Percentiles rank a stretch among this genome's conserved stretches.
phyloP scores from a whole-genome alignment of 2,329 filamentous ascomycete genomes.

The Ascochyta pisi region DNA sequence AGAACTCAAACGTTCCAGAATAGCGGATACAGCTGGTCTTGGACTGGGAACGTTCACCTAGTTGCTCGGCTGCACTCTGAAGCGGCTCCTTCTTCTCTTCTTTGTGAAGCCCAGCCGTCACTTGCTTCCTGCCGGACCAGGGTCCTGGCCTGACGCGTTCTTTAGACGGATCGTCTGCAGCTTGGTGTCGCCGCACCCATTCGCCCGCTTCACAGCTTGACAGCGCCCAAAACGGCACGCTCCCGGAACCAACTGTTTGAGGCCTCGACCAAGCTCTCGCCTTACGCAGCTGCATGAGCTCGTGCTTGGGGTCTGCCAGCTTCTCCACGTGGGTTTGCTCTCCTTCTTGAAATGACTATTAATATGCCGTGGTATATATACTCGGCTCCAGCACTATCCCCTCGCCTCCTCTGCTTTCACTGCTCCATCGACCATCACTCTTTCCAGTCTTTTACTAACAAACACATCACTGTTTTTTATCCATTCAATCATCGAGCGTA shows the following conservation, averaged over 20 bases:
- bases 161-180: conserved; percentile 39
- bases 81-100: conserved; percentile 26
- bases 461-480: conserved; percentile 7
- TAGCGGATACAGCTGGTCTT: conserved; percentile 29
- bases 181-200: conserved; percentile 45
- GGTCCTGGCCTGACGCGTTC: conserved; percentile 37
- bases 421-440: conserved; percentile 14
- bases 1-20: conserved; percentile 36
- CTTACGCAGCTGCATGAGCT: conserved; percentile 46
- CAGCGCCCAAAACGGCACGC: conserved; percentile 49
- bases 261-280: conserved; percentile 45
- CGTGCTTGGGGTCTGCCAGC: conserved; percentile 42
- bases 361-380: conserved; percentile 42
- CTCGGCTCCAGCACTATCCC: conserved; percentile 30
- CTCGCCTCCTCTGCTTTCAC: conserved; percentile 20
- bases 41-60: conserved; percentile 35
- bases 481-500: neutral
- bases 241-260: conserved; percentile 51
- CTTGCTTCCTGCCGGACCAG: conserved; percentile 37
- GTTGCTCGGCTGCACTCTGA: conserved; percentile 40
- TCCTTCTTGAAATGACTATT: conserved; percentile 38
- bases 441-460: conserved; percentile 17
- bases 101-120: conserved; percentile 37
- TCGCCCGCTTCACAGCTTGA: conserved; percentile 48
- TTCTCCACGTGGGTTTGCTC: conserved; percentile 46